Percentiles rank a stretch among this genome's conserved stretches.
These are phyloP conservation scores for Penicillium parvum DNA, from an alignment of 495 filamentous ascomycete species.

Conservation along the genomic window DNA sequence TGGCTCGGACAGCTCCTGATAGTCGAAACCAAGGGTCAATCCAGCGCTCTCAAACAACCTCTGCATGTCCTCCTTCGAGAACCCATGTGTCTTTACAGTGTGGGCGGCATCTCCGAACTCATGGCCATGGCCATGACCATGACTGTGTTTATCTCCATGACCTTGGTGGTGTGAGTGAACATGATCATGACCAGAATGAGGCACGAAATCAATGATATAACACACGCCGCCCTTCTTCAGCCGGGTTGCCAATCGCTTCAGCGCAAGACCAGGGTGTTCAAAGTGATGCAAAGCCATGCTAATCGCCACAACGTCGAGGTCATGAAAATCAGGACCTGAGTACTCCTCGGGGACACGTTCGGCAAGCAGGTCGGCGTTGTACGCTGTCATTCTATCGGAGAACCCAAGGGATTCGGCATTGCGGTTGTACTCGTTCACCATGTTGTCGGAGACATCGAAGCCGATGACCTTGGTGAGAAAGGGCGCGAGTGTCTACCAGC, in stretches of 20 bases:
- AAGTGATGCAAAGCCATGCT: constrained; percentile 73
- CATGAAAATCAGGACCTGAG: constrained; percentile 43
- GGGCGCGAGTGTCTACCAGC: constrained; percentile 58
- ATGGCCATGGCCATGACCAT: constrained; percentile 20
- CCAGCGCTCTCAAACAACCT: constrained; percentile 51
- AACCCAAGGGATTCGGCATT: constrained; percentile 36
- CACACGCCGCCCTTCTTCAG: constrained; percentile 60
- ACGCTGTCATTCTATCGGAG: constrained; percentile 49
- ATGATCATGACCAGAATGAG: constrained; percentile 24
- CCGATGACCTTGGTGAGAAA: constrained; percentile 58
- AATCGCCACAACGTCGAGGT: constrained; percentile 62
- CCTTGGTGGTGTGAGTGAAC: constrained; percentile 17
- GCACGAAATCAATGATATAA: constrained; percentile 62
- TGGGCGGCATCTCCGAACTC: constrained; percentile 32
- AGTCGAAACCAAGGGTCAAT: constrained; percentile 39
- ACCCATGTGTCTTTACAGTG: constrained; percentile 55
- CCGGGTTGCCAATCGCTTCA: constrained; percentile 52
- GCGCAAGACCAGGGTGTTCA: constrained; percentile 52
- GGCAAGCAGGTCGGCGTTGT: constrained; percentile 54
- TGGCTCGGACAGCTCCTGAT: constrained; percentile 29
- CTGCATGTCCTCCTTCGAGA: constrained; percentile 48
- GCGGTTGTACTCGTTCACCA: constrained; percentile 57
- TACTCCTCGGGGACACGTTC: constrained; percentile 37
- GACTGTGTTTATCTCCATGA: constrained; percentile 13
- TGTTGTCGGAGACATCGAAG: constrained; percentile 64